A percentile compares a stretch with the other conserved stretches of the same genome.
These are phyloP conservation scores for Termitomyces sp. DNA, from an alignment of 768 basidiomycete species.

Conservation along the genomic window DNA sequence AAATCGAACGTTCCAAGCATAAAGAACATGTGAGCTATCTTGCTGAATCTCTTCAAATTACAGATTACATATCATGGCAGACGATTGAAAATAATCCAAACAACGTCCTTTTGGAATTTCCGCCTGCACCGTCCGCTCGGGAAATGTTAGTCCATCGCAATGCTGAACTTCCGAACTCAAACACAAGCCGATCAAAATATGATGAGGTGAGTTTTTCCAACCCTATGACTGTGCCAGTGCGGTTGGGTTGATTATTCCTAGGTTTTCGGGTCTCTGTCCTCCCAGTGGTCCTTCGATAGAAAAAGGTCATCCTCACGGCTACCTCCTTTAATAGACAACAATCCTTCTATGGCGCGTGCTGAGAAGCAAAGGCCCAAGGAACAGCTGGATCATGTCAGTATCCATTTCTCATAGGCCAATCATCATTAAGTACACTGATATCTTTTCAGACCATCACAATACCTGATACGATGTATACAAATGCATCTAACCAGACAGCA, in stretches of 20 bases:
- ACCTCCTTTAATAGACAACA: constrained; percentile 1
- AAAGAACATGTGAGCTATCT: not conserved
- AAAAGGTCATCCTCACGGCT: constrained; percentile 2
- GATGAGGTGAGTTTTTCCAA: not conserved
- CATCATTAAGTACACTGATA: not conserved
- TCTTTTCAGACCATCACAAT: not conserved
- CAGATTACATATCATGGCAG: not conserved
- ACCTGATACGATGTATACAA: not conserved
- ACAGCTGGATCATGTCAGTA: constrained; percentile 38
- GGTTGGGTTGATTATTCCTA: not conserved
- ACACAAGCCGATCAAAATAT: not conserved
- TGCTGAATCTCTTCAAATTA: not conserved
- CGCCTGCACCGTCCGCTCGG: not conserved
- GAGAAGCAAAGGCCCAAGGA: not conserved
- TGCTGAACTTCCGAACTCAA: not conserved
- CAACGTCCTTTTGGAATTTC: not conserved
- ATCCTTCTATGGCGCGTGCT: not conserved
- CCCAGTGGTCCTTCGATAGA: constrained; percentile 5
- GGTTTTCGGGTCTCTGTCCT: not conserved
- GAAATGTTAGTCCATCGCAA: not conserved
- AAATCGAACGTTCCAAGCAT: not conserved
- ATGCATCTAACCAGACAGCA: constrained; percentile 2
- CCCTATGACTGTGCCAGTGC: not conserved
- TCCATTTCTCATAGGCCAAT: constrained; percentile 14
- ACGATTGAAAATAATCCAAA: not conserved